A percentile compares a stretch with the other conserved stretches of the same genome.
Evolutionary conservation across 768 basidiomycete genomes (phyloP).

Genomic region (Termitomyces sp.): DNA sequence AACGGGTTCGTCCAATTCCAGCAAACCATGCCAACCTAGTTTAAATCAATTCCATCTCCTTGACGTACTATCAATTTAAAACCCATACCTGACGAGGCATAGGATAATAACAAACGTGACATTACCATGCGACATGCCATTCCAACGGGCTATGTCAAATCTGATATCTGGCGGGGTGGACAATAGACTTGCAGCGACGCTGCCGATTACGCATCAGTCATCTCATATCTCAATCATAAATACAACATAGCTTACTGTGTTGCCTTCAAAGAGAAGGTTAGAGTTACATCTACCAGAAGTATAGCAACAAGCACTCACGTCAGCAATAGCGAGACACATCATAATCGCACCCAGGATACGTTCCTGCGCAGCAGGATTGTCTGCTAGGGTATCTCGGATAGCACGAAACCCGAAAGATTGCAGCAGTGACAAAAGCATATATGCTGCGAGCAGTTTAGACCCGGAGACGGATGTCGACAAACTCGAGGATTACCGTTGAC

Average conservation of each 20-base stretch:
- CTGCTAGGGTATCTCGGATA: conserved; percentile 50
- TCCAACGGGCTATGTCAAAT: conserved; percentile 52
- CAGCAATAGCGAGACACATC: conserved; percentile 59
- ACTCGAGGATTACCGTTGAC: conserved; percentile 45
- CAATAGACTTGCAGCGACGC: conserved; percentile 51
- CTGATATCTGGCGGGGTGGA: conserved; percentile 53
- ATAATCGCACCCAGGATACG: conserved; percentile 60
- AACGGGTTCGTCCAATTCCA: conserved; percentile 17
- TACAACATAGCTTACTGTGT: conserved; percentile 45
- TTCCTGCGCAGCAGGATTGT: conserved; percentile 59
- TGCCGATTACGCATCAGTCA: conserved; percentile 29
- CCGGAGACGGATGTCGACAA: not conserved
- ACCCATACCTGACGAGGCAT: conserved; percentile 46
- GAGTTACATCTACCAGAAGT: not conserved
- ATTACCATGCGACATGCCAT: conserved; percentile 72
- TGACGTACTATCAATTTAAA: not conserved
- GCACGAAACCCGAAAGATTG: conserved; percentile 65
- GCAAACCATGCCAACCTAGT: conserved; percentile 16
- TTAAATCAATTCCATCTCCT: not conserved
- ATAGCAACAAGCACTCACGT: conserved; percentile 42
- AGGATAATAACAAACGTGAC: conserved; percentile 58
- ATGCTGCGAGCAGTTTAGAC: conserved; percentile 21
- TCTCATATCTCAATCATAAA: not conserved
- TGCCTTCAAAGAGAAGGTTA: conserved; percentile 28
- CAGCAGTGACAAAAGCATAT: conserved; percentile 41